These are phyloP conservation scores for Cryptococcus wingfieldii DNA, from an alignment of 1,284 basidiomycete species.

Conservation along the genomic window DNA sequence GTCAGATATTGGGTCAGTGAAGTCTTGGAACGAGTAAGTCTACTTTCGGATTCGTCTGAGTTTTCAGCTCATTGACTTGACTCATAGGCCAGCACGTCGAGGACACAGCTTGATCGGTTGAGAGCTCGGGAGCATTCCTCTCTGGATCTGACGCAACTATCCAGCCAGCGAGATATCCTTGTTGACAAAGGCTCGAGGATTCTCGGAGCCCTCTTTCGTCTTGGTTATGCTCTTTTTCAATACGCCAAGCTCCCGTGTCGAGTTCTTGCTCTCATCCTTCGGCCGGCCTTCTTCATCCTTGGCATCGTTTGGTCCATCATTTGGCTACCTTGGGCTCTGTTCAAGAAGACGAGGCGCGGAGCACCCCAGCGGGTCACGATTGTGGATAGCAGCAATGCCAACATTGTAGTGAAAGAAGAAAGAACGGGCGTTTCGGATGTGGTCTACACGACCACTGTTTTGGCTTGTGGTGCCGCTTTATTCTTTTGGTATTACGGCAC, in stretches of 20 bases:
- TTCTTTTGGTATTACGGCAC: conserved; percentile 4
- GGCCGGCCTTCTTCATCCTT: background rate
- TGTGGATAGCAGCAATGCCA: too few species aligned
- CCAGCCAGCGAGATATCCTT: conserved; percentile 4
- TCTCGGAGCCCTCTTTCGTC: background rate
- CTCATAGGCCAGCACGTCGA: background rate
- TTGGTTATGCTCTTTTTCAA: background rate
- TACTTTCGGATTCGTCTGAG: background rate
- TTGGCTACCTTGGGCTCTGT: background rate
- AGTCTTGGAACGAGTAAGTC: conserved; percentile 7
- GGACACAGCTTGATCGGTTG: conserved; percentile 8
- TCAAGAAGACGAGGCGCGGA: background rate
- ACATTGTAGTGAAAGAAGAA: too few species aligned
- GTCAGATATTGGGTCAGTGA: conserved; percentile 12
- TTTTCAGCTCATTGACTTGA: background rate
- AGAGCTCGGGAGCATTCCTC: conserved; percentile 3
- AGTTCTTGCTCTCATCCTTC: too few species aligned
- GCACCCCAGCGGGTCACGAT: background rate
- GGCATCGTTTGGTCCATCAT: background rate
- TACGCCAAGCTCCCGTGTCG: background rate
- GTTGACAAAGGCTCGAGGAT: conserved; percentile 1
- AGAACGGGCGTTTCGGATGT: background rate
- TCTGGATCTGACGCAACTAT: background rate
- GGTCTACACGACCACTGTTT: background rate
- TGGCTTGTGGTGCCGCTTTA: background rate